phyloP scores from a whole-genome alignment of 345 rosid species.

The Euphorbia peplus region DNA sequence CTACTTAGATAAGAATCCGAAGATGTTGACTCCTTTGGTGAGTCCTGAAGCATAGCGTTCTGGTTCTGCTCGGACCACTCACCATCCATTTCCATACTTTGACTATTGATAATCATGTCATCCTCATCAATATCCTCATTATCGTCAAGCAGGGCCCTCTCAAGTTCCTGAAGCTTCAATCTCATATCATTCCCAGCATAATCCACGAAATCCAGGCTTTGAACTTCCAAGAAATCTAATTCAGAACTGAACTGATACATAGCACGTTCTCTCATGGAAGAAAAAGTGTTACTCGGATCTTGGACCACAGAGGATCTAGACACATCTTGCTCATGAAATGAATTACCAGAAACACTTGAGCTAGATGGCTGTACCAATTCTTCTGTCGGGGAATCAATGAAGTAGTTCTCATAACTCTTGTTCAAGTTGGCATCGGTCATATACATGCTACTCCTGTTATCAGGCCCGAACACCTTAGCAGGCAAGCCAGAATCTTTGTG shows the following conservation, averaged over 20 bases:
- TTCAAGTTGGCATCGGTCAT: conserved; percentile 51
- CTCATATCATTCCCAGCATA: conserved; percentile 58
- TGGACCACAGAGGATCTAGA: conserved; percentile 48
- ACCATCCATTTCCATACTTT: conserved; percentile 73
- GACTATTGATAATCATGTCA: conserved; percentile 38
- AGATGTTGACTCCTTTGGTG: conserved; percentile 80
- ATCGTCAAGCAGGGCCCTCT: conserved; percentile 74
- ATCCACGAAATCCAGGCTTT: conserved; percentile 47
- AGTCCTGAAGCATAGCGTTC: conserved; percentile 51
- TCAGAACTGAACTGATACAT: conserved; percentile 37
- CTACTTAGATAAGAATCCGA: conserved; percentile 71
- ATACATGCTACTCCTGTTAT: conserved; percentile 51
- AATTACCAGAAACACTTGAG: conserved; percentile 53
- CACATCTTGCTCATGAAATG: conserved; percentile 39
- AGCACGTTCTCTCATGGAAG: conserved; percentile 22
- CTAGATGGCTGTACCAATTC: conserved; percentile 51
- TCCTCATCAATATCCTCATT: conserved; percentile 44
- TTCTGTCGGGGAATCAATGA: conserved; percentile 65
- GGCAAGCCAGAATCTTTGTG: conserved; percentile 40
- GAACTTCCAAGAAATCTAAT: conserved; percentile 42
- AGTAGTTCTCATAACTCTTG: conserved; percentile 81
- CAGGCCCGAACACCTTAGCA: conserved; percentile 42
- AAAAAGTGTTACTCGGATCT: conserved; percentile 34
- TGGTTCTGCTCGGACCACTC: conserved; percentile 66
- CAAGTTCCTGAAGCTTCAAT: conserved; percentile 80